Evolutionary conservation across 129 eudicot species (phyloP).

Genomic region (Smallanthus sonchifolius): DNA sequence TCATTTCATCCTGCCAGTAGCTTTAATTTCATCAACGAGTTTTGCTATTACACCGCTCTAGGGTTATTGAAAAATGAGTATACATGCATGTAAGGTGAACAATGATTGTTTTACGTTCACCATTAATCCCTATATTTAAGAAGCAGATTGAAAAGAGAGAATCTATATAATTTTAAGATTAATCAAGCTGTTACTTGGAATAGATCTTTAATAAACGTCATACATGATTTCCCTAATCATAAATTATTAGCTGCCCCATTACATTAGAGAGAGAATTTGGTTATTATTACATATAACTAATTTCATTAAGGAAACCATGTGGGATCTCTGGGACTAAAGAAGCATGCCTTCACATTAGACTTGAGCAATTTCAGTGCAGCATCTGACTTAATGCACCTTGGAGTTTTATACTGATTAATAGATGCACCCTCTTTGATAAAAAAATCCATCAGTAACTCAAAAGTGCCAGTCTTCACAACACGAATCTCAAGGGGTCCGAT

Average conservation of each 20-base stretch:
- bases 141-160: neutral
- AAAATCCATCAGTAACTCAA: slow-evolving; percentile 79
- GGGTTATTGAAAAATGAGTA: too few species aligned
- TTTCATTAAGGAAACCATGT: slow-evolving; percentile 53
- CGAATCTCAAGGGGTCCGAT: slow-evolving; percentile 87
- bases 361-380: slow-evolving; percentile 69
- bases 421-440: slow-evolving; percentile 75
- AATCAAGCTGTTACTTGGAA: slow-evolving; percentile 1
- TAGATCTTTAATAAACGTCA: neutral
- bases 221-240: slow-evolving; percentile 15
- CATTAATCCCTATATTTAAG: neutral
- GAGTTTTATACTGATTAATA: slow-evolving; percentile 88
- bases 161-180: neutral
- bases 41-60: neutral
- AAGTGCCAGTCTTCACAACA: slow-evolving; percentile 68
- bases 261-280: slow-evolving; percentile 12
- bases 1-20: neutral
- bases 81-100: neutral
- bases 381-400: slow-evolving; percentile 71
- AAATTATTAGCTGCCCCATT: slow-evolving; percentile 25
- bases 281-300: neutral
- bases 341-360: slow-evolving; percentile 51
- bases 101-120: neutral
- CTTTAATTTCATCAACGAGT: neutral
- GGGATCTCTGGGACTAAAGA: slow-evolving; percentile 77